Evolutionary conservation across 2,329 filamentous ascomycete genomes (phyloP).

Genomic region (Talaromyces sp.): DNA sequence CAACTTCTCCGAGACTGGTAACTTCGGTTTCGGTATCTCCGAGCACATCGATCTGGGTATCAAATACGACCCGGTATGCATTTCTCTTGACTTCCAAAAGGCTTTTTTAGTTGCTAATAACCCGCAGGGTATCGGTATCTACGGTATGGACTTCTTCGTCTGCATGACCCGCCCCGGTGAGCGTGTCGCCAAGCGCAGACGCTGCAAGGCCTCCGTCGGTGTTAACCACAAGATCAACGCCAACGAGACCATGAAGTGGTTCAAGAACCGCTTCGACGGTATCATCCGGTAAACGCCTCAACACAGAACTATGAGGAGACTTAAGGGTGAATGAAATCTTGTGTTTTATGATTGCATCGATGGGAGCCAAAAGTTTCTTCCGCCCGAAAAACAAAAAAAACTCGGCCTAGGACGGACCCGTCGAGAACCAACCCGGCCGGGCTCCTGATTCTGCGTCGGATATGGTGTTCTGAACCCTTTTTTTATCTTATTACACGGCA

Average conservation of each 20-base stretch:
- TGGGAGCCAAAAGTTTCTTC: slow-evolving; percentile 28
- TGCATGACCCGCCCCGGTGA: slow-evolving; percentile 99
- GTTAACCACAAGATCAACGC: slow-evolving; percentile 90
- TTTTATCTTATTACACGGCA: slow-evolving; percentile 39
- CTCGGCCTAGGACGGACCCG: slow-evolving; percentile 21
- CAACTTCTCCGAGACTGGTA: slow-evolving; percentile 99
- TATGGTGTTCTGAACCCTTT: slow-evolving; percentile 33
- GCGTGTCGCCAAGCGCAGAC: slow-evolving; percentile 93
- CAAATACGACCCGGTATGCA: slow-evolving; percentile 99
- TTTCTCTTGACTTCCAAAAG: no score
- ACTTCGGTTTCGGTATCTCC: slow-evolving; percentile 99
- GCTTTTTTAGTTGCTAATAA: no score
- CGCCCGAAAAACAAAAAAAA: slow-evolving; percentile 30
- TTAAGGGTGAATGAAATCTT: slow-evolving; percentile 30
- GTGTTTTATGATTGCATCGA: slow-evolving; percentile 38
- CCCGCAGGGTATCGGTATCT: slow-evolving; percentile 97
- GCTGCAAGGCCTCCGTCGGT: slow-evolving; percentile 84
- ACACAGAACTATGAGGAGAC: slow-evolving; percentile 23
- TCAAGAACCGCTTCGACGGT: slow-evolving; percentile 93
- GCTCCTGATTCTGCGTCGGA: slow-evolving; percentile 29
- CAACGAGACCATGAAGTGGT: slow-evolving; percentile 97
- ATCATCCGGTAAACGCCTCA: slow-evolving; percentile 84
- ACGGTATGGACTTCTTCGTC: slow-evolving; percentile 99
- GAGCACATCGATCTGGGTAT: slow-evolving; percentile 99
- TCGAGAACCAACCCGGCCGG: slow-evolving; percentile 17